phyloP scores from a whole-genome alignment of 2,329 filamentous ascomycete genomes.

The Neonectria ditissima region DNA sequence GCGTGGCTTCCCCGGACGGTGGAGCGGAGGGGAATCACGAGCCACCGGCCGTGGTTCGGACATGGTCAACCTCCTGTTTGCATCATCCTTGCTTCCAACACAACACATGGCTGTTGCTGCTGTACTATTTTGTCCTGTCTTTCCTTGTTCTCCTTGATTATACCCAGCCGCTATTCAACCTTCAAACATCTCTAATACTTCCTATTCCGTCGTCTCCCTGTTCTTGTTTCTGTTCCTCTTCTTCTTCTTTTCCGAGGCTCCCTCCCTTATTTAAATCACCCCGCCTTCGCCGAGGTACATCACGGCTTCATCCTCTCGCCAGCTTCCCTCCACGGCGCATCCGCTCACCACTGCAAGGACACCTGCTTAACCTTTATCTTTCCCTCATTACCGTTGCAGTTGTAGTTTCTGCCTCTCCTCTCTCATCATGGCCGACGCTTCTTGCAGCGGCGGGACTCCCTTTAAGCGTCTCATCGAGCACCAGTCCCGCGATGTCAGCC shows the following conservation, averaged over 20 bases:
- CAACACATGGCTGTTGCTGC: not conserved
- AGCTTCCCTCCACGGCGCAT: not conserved
- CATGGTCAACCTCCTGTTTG: conserved; percentile 27
- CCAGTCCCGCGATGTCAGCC: conserved; percentile 55
- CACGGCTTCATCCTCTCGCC: conserved; percentile 13
- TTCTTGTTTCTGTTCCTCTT: not conserved
- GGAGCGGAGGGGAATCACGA: conserved; percentile 41
- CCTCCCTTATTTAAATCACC: conserved; percentile 9
- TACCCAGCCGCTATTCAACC: not conserved
- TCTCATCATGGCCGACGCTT: conserved; percentile 54
- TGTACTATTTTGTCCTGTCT: conserved; percentile 1
- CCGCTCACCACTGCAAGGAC: not conserved
- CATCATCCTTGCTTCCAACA: not conserved
- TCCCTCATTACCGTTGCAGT: not conserved
- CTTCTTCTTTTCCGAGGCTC: not conserved
- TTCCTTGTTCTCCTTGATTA: not conserved
- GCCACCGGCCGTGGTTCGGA: conserved; percentile 34
- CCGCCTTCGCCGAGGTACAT: conserved; percentile 36
- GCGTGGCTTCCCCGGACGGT: conserved; percentile 42
- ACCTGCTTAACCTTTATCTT: conserved; percentile 4
- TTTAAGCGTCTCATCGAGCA: conserved; percentile 59
- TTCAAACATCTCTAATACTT: not conserved
- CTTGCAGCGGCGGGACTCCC: conserved; percentile 56
- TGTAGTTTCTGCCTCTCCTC: not conserved
- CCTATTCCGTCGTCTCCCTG: not conserved